Evolutionary conservation across 176 grass and related monocot genomes (phyloP).

Genomic region (Areca catechu): DNA sequence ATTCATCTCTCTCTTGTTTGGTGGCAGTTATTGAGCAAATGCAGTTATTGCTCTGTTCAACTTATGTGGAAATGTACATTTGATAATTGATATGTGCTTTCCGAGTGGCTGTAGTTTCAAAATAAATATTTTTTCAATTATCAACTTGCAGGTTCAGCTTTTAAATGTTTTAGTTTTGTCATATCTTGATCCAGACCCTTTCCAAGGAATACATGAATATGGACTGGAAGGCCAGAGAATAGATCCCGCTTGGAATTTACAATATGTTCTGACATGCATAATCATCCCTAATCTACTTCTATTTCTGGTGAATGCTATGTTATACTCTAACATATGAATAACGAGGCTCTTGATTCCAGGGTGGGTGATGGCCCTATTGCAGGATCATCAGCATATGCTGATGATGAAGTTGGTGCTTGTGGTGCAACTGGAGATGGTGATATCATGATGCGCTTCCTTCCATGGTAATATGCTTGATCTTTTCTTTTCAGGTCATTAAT

Average conservation of each 20-base stretch:
- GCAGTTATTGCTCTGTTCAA: no score
- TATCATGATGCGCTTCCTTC: conserved; percentile 97
- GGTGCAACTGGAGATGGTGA: conserved; percentile 91
- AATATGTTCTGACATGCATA: background rate
- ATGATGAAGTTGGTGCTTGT: conserved; percentile 83
- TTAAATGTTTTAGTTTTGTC: no score
- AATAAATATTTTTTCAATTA: no score
- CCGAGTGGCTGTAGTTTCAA: no score
- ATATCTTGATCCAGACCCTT: no score
- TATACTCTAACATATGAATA: conserved; percentile 14
- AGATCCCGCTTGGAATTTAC: background rate
- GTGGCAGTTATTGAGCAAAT: no score
- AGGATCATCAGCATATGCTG: conserved; percentile 75
- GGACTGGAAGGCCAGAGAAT: background rate
- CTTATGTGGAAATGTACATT: no score
- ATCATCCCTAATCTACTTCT: background rate
- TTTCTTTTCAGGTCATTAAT: background rate
- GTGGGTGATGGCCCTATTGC: conserved; percentile 94
- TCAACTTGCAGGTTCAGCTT: no score
- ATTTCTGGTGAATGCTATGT: conserved; percentile 1
- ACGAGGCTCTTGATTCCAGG: conserved; percentile 28
- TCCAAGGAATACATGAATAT: no score
- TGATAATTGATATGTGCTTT: no score
- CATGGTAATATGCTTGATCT: conserved; percentile 43
- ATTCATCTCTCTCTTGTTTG: no score